Base-by-base conservation (phyloP, 192 early-diverging fungal genomes). In the Coemansia sp. region DNA sequence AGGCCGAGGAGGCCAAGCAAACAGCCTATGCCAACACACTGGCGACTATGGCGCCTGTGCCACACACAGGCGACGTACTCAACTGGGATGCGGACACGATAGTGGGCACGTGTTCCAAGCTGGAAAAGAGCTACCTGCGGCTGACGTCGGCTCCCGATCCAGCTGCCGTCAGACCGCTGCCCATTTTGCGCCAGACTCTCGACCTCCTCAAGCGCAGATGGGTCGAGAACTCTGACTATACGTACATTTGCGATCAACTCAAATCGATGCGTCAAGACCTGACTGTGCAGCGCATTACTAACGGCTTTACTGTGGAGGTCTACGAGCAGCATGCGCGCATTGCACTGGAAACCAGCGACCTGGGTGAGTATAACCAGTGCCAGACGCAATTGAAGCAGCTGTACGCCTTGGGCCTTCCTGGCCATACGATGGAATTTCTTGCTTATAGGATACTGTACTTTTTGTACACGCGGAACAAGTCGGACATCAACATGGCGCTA, bases 361-460 rank as follows among this genome's bases (percentile, higher is more conserved):
- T 99, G 26, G 96, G 96, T 70, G 97, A 99, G 85, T 99, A 91
- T 82, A 99, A 99, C 68, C 96, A 97, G 72, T 98, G 96, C 75
- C 94, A 96, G 77, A 94, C 93, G 6, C 95, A 98, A 75, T 81
- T 99, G 42, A 95, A 93, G 72, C 87, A 92, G 44, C 83, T 99
- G 26, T 98, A 98, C 74, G 73, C 84, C 50, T 76, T 87, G 53
- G 86, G 88, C 35, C 75, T 94, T 23, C 72, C 84, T 23, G 96
- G 95, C 43, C 82, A 90, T 64, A 85, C 87, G 8, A 91, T 91
- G 82, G 97, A 99, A 77, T 99, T 98, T 82, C 87, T 89, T 62
- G 95, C 94, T 10, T 99, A 99, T 82, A 86, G 95, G 23, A 91
- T 99, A 17, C 76, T 99, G 23, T 99, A 99, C 77, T 87, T 92